phyloP scores from a whole-genome alignment of 306 rosid species.

The Amphicarpaea edgeworthii region DNA sequence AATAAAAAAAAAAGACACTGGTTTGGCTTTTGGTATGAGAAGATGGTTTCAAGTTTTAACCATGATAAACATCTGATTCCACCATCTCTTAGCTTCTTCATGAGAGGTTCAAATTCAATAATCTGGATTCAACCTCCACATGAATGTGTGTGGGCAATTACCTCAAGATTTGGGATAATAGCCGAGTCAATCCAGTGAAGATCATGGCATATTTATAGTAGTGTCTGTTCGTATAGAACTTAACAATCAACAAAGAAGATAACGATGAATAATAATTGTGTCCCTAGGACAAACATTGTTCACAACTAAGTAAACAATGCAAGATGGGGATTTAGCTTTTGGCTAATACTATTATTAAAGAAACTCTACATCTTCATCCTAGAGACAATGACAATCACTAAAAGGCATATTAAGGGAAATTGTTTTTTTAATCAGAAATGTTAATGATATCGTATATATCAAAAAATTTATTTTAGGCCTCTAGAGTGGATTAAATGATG shows the following conservation, averaged over 20 bases:
- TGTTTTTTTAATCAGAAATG: constrained; percentile 36
- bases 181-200: constrained; percentile 33
- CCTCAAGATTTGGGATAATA: constrained; percentile 40
- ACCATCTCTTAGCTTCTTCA: constrained; percentile 38
- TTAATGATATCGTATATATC: constrained; percentile 36
- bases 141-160: constrained; percentile 35
- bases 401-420: constrained; percentile 32
- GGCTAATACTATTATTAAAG: constrained; percentile 35
- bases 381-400: constrained; percentile 41
- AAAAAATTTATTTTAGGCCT: no score
- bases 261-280: constrained; percentile 27
- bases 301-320: constrained; percentile 53
- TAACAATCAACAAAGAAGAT: constrained; percentile 39
- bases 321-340: constrained; percentile 31
- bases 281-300: constrained; percentile 44
- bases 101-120: constrained; percentile 31
- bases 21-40: constrained; percentile 38
- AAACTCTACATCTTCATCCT: constrained; percentile 29
- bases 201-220: constrained; percentile 44
- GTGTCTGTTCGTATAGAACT: neutral
- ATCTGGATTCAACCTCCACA: constrained; percentile 32
- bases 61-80: constrained; percentile 20
- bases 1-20: no score
- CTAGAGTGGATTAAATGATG: no score
- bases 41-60: constrained; percentile 31